Evolutionary conservation across 2,329 filamentous ascomycete species (phyloP).

Genomic region (Colletotrichum acutatum): DNA sequence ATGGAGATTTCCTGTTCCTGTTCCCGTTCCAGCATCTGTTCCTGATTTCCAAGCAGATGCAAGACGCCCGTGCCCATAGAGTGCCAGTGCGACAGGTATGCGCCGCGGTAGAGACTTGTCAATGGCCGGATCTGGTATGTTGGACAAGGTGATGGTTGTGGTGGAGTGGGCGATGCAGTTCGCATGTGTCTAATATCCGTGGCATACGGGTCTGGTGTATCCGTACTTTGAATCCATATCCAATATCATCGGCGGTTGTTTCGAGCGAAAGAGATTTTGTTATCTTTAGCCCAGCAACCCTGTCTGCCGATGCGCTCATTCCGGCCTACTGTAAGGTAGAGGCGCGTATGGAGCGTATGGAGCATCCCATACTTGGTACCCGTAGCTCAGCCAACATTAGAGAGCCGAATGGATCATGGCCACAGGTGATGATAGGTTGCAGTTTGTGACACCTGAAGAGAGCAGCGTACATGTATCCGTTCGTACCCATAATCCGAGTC

Average conservation of each 20-base stretch:
- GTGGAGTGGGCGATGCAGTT: conserved; percentile 24
- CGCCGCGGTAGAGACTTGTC: conserved; percentile 27
- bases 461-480: background rate
- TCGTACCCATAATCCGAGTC: background rate
- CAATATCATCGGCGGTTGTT: conserved; percentile 18
- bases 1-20: background rate
- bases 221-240: conserved; percentile 5
- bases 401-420: conserved; percentile 1
- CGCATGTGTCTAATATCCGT: conserved; percentile 31
- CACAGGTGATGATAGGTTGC: background rate
- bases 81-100: conserved; percentile 15
- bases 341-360: background rate
- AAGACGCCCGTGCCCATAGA: conserved; percentile 17
- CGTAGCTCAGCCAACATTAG: conserved; percentile 6
- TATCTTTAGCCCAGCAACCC: conserved; percentile 25
- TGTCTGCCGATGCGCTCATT: conserved; percentile 3
- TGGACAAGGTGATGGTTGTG: conserved; percentile 8
- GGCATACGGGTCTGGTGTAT: background rate
- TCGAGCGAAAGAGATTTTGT: conserved; percentile 8
- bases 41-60: conserved; percentile 24
- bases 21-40: conserved; percentile 20
- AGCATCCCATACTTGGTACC: background rate
- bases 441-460: background rate
- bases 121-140: conserved; percentile 12
- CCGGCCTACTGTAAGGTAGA: background rate